Evolutionary conservation across 306 rosid genomes (phyloP).

Genomic region (Psophocarpus tetragonolobus): DNA sequence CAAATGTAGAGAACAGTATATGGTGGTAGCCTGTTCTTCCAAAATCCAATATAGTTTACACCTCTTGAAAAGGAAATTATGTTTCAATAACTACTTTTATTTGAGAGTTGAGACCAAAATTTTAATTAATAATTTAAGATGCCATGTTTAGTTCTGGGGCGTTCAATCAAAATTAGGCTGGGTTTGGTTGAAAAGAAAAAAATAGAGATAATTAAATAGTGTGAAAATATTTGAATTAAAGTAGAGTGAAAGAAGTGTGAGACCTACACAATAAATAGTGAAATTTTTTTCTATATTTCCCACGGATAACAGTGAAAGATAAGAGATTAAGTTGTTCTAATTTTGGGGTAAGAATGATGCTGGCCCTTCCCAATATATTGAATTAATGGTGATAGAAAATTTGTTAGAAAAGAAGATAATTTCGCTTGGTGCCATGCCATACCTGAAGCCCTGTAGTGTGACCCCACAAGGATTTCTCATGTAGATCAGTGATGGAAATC

Average conservation of each 20-base stretch:
- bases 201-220: too few species aligned
- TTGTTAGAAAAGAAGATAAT: neutral
- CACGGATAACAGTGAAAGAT: neutral
- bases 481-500: neutral
- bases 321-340: neutral
- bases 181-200: too few species aligned
- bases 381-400: neutral
- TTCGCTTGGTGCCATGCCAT: neutral
- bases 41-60: neutral
- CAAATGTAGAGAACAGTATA: slow-evolving; percentile 7
- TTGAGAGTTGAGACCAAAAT: neutral
- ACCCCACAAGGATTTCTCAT: neutral
- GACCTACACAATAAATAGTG: too few species aligned
- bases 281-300: too few species aligned
- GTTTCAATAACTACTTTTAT: neutral
- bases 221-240: too few species aligned
- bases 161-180: neutral
- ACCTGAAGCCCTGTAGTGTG: neutral
- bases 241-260: too few species aligned
- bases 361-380: neutral
- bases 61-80: slow-evolving; percentile 4
- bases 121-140: neutral
- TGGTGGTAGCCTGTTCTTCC: neutral
- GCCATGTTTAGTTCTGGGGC: neutral
- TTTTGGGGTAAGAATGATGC: neutral